Base-by-base conservation (phyloP, 2,329 filamentous ascomycete species). In the Talaromyces sp. region DNA sequence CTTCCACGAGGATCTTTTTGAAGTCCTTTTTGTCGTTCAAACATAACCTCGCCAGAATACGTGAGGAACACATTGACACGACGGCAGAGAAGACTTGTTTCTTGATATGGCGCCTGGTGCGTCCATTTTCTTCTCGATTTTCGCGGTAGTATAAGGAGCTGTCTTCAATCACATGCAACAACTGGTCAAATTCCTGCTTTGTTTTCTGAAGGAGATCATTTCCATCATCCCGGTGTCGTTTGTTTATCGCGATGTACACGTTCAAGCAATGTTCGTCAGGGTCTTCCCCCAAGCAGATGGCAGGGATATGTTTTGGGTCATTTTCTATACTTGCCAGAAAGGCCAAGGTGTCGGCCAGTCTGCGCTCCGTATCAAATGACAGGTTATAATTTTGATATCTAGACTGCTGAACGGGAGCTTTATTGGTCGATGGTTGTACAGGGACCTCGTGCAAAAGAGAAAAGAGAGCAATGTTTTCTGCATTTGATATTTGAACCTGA, bases 161-260 rank as follows among this genome's bases (percentile, higher is more conserved):
- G 3, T 32, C 17, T 27, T 26, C 54, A 57, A 56, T 32, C 29
- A 53, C 19, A 29, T 1, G 17, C 52, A 60, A 60, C 7, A 60
- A 35, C 26, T 27, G 21, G 5, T 60, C 32, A 48, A 60, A 41
- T 7, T 43, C 24, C 8, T 43, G n/a, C 24, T 57, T 35, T 14
- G 53, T 43, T 21, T 57, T 29, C 19, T 61, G 54, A 35, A 74
- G 64, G 2, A 69, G 56, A 14, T 55, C 46, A 26, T 63, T 54
- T 41, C 67, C 67, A 56, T 66, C 61, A 8, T 50, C 32, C n/a
- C 19, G 32, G 0, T 51, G 59, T 1, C 26, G 41, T 57, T 69
- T 72, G 27, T 77, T 75, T 21, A 75, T 62, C 6, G 73, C 72
- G 7, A 75, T 43, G 1, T 75, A 48, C 14, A 73, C 65, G 7